These are phyloP conservation scores for Aspergillus fructus DNA, from an alignment of 2,329 filamentous ascomycete genomes.

Conservation along the genomic window DNA sequence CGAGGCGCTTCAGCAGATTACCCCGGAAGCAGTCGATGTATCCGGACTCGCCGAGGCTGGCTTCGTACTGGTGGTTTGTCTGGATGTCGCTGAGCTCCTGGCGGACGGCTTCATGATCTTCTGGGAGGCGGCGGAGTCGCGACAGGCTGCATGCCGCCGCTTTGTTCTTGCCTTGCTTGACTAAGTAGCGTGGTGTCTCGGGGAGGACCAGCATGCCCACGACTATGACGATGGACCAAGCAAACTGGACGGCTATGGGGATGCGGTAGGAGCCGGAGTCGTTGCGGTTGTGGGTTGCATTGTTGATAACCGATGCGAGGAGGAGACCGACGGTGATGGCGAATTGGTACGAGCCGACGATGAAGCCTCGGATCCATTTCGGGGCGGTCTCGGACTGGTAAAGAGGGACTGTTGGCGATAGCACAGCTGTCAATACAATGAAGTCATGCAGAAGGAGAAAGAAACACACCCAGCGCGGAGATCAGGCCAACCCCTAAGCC, in stretches of 20 bases:
- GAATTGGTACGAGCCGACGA: slow-evolving; percentile 78
- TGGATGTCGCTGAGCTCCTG: slow-evolving; percentile 52
- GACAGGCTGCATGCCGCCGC: slow-evolving; percentile 62
- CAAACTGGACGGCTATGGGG: slow-evolving; percentile 74
- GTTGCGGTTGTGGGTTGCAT: slow-evolving; percentile 61
- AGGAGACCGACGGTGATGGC: slow-evolving; percentile 76
- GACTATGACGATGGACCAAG: slow-evolving; percentile 74
- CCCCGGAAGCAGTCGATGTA: slow-evolving; percentile 39
- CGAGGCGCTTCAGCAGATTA: slow-evolving; percentile 37
- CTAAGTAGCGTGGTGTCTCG: slow-evolving; percentile 79
- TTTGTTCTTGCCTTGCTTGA: slow-evolving; percentile 71
- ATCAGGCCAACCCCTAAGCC: slow-evolving; percentile 70
- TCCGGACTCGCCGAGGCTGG: slow-evolving; percentile 41
- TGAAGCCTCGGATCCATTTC: slow-evolving; percentile 71
- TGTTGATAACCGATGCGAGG: slow-evolving; percentile 70
- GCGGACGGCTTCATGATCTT: too few relatives aligned
- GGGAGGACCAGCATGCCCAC: slow-evolving; percentile 71
- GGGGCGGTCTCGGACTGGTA: slow-evolving; percentile 80
- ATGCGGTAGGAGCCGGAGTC: slow-evolving; percentile 73
- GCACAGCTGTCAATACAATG: too few relatives aligned
- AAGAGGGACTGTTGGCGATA: slow-evolving; percentile 55
- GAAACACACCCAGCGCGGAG: slow-evolving; percentile 45
- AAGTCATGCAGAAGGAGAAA: too few relatives aligned
- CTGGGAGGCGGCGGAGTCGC: slow-evolving; percentile 62
- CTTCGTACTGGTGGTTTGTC: slow-evolving; percentile 84